These are phyloP conservation scores for Jaapia argillacea DNA, from an alignment of 768 basidiomycete species.

Conservation along the genomic window DNA sequence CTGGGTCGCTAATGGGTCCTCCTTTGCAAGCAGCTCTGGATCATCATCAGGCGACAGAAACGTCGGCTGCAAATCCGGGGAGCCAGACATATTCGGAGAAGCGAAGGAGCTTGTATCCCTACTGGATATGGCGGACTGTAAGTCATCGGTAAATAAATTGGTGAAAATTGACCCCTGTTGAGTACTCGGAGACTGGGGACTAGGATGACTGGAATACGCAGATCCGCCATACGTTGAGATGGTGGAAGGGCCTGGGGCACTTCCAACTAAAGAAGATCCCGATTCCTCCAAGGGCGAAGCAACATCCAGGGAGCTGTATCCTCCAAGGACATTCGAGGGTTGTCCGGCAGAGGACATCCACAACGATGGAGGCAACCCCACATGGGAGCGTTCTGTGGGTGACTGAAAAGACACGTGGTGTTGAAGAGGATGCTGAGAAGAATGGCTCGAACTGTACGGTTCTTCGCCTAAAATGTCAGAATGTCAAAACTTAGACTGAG, in stretches of 20 bases:
- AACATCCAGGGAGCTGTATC: slow-evolving; percentile 27
- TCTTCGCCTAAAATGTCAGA: no score
- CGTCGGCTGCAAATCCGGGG: slow-evolving; percentile 49
- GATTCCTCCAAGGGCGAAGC: slow-evolving; percentile 10
- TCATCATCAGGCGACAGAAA: slow-evolving; percentile 36
- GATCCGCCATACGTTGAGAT: slow-evolving; percentile 16
- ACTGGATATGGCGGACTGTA: slow-evolving; percentile 29
- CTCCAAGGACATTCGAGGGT: slow-evolving; percentile 26
- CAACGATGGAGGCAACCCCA: slow-evolving; percentile 60
- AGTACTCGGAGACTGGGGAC: background rate
- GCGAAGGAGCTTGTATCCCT: slow-evolving; percentile 41
- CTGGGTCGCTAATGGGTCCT: slow-evolving; percentile 90
- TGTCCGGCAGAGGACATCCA: slow-evolving; percentile 73
- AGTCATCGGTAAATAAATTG: slow-evolving; percentile 61
- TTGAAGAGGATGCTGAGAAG: slow-evolving; percentile 8
- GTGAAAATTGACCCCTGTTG: slow-evolving; percentile 50
- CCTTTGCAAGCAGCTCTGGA: slow-evolving; percentile 59
- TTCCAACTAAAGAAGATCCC: slow-evolving; percentile 11
- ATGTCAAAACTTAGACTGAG: no score
- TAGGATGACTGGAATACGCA: background rate
- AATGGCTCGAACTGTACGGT: slow-evolving; percentile 4
- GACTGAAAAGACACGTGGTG: slow-evolving; percentile 13
- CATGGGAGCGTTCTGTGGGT: slow-evolving; percentile 38
- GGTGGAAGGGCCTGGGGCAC: slow-evolving; percentile 18
- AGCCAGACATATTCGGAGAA: slow-evolving; percentile 58